Evolutionary conservation across 352 stramenopile genomes (phyloP).

Genomic region (Pythium folliculosum): DNA sequence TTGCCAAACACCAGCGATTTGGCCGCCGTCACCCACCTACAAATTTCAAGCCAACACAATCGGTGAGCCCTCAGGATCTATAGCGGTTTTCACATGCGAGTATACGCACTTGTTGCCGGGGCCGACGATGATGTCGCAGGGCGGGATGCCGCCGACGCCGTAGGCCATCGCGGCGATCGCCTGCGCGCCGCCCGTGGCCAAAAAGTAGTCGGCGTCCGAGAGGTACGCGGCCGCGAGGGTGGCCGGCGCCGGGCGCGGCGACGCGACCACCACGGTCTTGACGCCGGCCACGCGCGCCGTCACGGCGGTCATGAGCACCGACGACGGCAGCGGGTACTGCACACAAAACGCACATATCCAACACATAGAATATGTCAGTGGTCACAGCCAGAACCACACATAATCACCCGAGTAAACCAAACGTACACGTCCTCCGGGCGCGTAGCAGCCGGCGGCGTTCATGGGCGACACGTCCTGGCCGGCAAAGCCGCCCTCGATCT

Average conservation of each 20-base stretch:
- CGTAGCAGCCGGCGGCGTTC: slow-evolving; percentile 94
- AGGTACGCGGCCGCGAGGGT: slow-evolving; percentile 95
- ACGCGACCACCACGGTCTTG: slow-evolving; percentile 94
- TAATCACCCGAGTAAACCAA: no score
- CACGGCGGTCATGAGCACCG: slow-evolving; percentile 97
- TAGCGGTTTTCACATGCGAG: no score
- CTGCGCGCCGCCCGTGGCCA: slow-evolving; percentile 77
- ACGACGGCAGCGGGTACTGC: slow-evolving; percentile 96
- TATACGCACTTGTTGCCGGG: slow-evolving; percentile 95
- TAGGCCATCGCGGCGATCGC: slow-evolving; percentile 97
- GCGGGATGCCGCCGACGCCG: slow-evolving; percentile 88
- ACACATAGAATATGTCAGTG: no score
- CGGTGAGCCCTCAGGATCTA: no score
- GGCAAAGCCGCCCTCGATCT: slow-evolving; percentile 94
- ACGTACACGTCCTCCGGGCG: slow-evolving; percentile 91
- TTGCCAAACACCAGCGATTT: slow-evolving; percentile 97
- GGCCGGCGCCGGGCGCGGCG: slow-evolving; percentile 89
- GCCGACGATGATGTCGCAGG: slow-evolving; percentile 98
- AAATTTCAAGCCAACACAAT: not conserved
- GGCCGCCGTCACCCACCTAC: slow-evolving; percentile 96
- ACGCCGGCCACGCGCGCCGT: slow-evolving; percentile 95
- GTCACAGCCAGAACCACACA: no score
- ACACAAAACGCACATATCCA: slow-evolving; percentile 4
- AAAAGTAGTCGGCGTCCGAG: slow-evolving; percentile 89
- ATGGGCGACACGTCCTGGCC: slow-evolving; percentile 91